A percentile compares a stretch with the other conserved stretches of the same genome.
These are phyloP conservation scores for Fusarium sp. DNA, from an alignment of 2,329 filamentous ascomycete species.

Conservation along the genomic window DNA sequence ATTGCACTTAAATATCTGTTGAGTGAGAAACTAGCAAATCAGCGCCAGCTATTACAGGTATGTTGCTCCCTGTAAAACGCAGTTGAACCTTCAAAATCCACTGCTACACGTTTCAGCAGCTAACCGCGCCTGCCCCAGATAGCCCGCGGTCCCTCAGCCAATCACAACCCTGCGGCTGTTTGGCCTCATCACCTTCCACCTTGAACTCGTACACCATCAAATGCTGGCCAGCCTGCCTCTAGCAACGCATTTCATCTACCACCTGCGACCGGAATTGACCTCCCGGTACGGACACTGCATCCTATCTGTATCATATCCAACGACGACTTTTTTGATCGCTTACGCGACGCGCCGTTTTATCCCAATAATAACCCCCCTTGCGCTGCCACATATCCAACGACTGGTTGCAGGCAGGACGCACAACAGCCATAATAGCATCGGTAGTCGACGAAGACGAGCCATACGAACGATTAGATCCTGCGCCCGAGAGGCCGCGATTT, in stretches of 20 bases:
- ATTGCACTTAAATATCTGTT: neutral
- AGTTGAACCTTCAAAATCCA: constrained; percentile 12
- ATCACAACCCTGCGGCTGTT: constrained; percentile 41
- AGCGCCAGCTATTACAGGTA: neutral
- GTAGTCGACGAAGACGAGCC: constrained; percentile 15
- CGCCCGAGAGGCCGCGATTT: constrained; percentile 38
- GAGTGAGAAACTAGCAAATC: neutral
- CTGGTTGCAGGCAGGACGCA: constrained; percentile 30
- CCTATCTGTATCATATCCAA: constrained; percentile 26
- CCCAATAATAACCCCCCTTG: constrained; percentile 28
- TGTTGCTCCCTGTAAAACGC: constrained; percentile 10
- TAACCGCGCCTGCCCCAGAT: constrained; percentile 41
- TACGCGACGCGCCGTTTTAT: constrained; percentile 34
- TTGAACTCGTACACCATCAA: constrained; percentile 41
- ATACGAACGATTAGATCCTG: constrained; percentile 23
- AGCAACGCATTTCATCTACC: constrained; percentile 42
- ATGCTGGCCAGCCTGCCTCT: constrained; percentile 34
- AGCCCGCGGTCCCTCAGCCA: constrained; percentile 42
- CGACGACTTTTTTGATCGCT: constrained; percentile 18
- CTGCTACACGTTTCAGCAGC: constrained; percentile 30
- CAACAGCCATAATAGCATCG: constrained; percentile 27
- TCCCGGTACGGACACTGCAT: constrained; percentile 25
- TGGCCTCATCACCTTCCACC: constrained; percentile 47
- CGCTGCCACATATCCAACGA: constrained; percentile 22
- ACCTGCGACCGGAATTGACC: constrained; percentile 41